Base-by-base conservation (phyloP, 345 rosid species). In the Gossypium arboreum region DNA sequence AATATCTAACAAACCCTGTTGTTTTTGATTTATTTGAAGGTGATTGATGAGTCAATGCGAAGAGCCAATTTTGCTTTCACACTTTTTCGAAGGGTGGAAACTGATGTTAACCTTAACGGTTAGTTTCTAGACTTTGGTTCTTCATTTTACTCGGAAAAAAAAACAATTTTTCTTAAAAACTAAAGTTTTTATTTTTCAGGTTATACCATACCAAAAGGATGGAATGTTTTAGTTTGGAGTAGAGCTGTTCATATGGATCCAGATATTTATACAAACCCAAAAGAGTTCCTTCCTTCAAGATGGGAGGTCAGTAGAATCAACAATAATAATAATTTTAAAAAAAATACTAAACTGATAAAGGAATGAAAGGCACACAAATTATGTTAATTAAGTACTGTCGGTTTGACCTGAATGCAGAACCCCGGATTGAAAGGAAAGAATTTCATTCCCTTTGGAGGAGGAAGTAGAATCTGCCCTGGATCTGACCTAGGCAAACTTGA, bases 301-400 rank as follows among this genome's bases (percentile, higher is more conserved):
- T 88, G 92, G 92, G 84, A 85, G 68, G 90, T 81, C 69, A 81
- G 69, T 43, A n/a, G 15, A n/a, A 60, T 22, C 15, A 51, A 12
- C 15, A 48, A 48, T 48, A 34, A 34, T 34, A 5, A 5, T 34
- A 34, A 34, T 34, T 34, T 4, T 0, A 7, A 54, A 51, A 13
- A 51, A 51, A 3, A 3, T 7, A 54, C 20, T 7, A 18, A 55
- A 18, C 18, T 56, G 18, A 52, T 52, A 52, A 34, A 34, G 7
- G 7, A 34, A 34, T 5, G 7, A 34, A 34, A 34, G 41, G 41
- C n/a, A 20, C 9, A 56, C 10, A 56, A 15, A 56, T 20, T 24
- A 20, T 55, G 59, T 18, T 55, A n/a, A 55, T 9, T 18, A 25
- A n/a, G 0, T 55, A 2, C 52, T 48, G 15, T 12, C 13, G 3